phyloP scores from a whole-genome alignment of 768 basidiomycete genomes.

The Gymnopilus junonius region DNA sequence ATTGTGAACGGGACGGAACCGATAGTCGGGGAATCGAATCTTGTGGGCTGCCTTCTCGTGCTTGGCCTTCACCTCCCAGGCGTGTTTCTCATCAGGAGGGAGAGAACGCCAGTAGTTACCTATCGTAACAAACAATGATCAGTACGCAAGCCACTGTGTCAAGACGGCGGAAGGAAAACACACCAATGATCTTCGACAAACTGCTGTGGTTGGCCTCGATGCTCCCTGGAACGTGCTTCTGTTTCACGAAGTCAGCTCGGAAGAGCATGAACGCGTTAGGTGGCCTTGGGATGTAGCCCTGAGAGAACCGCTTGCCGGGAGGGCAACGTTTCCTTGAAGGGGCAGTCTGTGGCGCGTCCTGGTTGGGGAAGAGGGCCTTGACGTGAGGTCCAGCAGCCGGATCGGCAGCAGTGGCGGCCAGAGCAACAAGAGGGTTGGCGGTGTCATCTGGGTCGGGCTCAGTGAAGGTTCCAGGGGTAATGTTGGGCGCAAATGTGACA shows the following conservation, averaged over 20 bases:
- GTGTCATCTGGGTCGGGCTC: slow-evolving; percentile 20
- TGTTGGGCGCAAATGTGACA: slow-evolving; percentile 33
- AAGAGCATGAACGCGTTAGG: slow-evolving; percentile 89
- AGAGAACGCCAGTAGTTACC: slow-evolving; percentile 80
- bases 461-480: slow-evolving; percentile 29
- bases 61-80: slow-evolving; percentile 77
- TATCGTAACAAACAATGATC: slow-evolving; percentile 23
- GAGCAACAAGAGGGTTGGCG: background rate
- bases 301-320: slow-evolving; percentile 25
- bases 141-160: background rate
- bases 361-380: slow-evolving; percentile 22
- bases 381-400: slow-evolving; percentile 1
- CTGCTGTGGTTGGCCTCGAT: slow-evolving; percentile 81
- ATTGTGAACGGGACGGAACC: slow-evolving; percentile 59
- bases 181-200: slow-evolving; percentile 73
- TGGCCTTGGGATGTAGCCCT: slow-evolving; percentile 76
- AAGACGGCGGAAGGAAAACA: slow-evolving; percentile 20
- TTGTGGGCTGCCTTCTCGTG: slow-evolving; percentile 77
- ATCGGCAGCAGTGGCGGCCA: background rate
- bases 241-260: slow-evolving; percentile 80
- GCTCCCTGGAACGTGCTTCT: slow-evolving; percentile 76
- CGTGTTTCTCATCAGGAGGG: slow-evolving; percentile 68
- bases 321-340: slow-evolving; percentile 26
- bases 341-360: slow-evolving; percentile 8
- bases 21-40: slow-evolving; percentile 67